Percentiles rank a stretch among this genome's conserved stretches.
Conservation (phyloP, 352 stramenopile genomes). For the Pythium dissimile region DNA sequence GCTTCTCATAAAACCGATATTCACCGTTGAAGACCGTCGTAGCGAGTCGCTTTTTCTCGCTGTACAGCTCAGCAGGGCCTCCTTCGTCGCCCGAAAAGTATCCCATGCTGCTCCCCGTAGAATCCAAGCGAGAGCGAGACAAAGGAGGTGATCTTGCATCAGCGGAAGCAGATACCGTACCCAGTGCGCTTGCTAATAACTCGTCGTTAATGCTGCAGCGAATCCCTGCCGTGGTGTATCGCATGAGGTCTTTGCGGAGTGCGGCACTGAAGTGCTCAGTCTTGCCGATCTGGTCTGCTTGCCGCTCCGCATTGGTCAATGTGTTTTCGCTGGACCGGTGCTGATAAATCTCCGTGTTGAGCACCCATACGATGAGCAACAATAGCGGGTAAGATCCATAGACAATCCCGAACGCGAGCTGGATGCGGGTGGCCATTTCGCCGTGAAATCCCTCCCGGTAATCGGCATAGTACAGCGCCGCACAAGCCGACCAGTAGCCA, state of each 20-base stretch:
- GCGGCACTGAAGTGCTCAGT: conserved; percentile 82
- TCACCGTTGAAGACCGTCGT: conserved; percentile 83
- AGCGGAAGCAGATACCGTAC: not conserved
- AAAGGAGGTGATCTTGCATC: conserved; percentile 6
- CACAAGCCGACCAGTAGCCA: conserved; percentile 65
- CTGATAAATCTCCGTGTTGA: conserved; percentile 84
- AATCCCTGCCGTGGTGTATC: conserved; percentile 82
- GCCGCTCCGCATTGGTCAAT: conserved; percentile 49
- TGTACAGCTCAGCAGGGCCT: conserved; percentile 50
- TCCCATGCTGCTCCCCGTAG: conserved; percentile 20
- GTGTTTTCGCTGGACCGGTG: conserved; percentile 72
- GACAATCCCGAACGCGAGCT: conserved; percentile 60
- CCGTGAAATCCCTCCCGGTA: conserved; percentile 68
- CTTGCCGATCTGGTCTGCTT: conserved; percentile 28
- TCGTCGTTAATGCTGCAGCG: conserved; percentile 72
- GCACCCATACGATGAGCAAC: conserved; percentile 68
- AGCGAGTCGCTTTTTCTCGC: conserved; percentile 78
- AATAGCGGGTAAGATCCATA: conserved; percentile 73
- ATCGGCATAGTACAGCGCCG: conserved; percentile 64
- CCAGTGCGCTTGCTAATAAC: conserved; percentile 11
- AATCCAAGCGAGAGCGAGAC: conserved; percentile 20
- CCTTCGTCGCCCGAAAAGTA: conserved; percentile 49
- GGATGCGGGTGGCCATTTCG: conserved; percentile 45
- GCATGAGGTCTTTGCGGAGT: conserved; percentile 81
- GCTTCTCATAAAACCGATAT: conserved; percentile 83